Conservation (phyloP, 176 grass and related monocot genomes). For the Zoysia japonica region DNA sequence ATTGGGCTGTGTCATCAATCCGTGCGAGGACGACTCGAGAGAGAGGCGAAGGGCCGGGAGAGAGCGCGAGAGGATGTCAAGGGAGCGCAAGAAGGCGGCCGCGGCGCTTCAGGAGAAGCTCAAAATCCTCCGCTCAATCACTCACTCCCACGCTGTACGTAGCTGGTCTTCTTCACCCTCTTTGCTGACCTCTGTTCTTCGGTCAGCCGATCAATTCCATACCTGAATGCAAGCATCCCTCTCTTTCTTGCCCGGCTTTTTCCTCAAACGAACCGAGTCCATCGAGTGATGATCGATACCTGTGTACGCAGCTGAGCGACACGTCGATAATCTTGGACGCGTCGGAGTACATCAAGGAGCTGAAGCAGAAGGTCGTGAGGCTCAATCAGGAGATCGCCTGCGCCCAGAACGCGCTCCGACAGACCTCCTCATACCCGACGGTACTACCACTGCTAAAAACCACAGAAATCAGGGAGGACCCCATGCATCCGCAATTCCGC, state of each 20-base stretch:
- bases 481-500: neutral
- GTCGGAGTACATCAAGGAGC: slow-evolving; percentile 86
- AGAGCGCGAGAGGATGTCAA: slow-evolving; percentile 69
- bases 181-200: neutral
- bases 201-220: neutral
- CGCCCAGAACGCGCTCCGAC: slow-evolving; percentile 48
- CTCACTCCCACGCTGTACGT: slow-evolving; percentile 91
- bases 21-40: neutral
- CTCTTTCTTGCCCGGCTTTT: neutral
- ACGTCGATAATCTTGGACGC: slow-evolving; percentile 92
- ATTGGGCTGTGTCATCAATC: neutral
- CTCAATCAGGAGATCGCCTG: slow-evolving; percentile 86
- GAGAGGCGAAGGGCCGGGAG: neutral
- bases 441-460: slow-evolving; percentile 6
- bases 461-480: neutral
- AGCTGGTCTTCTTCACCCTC: neutral
- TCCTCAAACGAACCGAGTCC: neutral
- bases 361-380: slow-evolving; percentile 92
- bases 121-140: slow-evolving; percentile 88
- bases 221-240: neutral
- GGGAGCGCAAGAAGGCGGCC: slow-evolving; percentile 70
- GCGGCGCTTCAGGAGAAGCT: slow-evolving; percentile 89
- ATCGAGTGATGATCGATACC: neutral
- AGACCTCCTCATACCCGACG: slow-evolving; percentile 38
- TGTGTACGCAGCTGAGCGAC: slow-evolving; percentile 58